phyloP scores from a whole-genome alignment of 2,329 filamentous ascomycete genomes.

The Diaporthe velutina region DNA sequence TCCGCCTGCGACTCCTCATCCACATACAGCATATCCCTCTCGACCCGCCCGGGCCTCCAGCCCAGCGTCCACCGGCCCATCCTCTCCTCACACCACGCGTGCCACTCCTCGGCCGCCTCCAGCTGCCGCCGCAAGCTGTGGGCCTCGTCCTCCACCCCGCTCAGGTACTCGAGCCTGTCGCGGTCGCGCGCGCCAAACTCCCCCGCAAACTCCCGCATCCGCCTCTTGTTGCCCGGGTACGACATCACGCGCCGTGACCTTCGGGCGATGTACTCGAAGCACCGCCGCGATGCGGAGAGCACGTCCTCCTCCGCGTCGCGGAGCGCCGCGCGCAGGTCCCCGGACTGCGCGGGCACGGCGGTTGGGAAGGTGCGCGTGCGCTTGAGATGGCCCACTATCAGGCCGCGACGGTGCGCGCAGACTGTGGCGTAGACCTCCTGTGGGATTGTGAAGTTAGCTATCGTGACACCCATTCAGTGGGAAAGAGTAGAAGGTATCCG shows the following conservation, averaged over 20 bases:
- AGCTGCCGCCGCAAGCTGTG: background rate
- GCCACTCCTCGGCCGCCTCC: background rate
- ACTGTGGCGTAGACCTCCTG: background rate
- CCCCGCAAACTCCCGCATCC: background rate
- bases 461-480: no score
- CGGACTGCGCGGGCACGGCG: background rate
- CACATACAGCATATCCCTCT: slow-evolving; percentile 9
- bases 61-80: background rate
- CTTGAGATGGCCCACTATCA: background rate
- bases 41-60: background rate
- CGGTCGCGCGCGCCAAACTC: background rate
- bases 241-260: background rate
- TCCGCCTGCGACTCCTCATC: background rate
- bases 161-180: background rate
- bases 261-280: background rate
- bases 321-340: background rate
- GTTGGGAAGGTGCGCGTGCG: background rate
- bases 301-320: background rate
- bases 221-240: background rate
- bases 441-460: background rate
- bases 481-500: background rate
- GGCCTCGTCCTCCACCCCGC: background rate
- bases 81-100: background rate
- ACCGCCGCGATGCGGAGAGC: background rate
- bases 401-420: background rate